These are phyloP conservation scores for Effrenium voratum DNA, from an alignment of 73 alveolate genomes.

Conservation along the genomic window DNA sequence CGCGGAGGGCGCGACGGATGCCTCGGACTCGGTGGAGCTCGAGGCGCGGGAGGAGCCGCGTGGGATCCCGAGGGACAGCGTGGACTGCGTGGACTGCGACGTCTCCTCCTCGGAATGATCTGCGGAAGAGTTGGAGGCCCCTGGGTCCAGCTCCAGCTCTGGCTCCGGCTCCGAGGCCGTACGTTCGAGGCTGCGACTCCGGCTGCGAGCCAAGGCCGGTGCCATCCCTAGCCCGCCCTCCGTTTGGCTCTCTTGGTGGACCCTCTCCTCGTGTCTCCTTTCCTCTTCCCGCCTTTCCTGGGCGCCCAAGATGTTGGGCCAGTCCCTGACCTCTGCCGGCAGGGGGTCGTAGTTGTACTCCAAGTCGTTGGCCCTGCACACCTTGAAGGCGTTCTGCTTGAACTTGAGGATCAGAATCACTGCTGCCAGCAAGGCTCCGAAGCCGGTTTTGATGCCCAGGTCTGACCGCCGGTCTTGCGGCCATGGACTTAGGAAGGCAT, in stretches of 20 bases:
- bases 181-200: neutral
- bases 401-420: neutral
- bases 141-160: neutral
- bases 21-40: neutral
- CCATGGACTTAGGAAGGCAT: conserved; percentile 18
- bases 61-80: too few species aligned
- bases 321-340: neutral
- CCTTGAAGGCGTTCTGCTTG: neutral
- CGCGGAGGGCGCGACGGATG: neutral
- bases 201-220: too few species aligned
- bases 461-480: neutral
- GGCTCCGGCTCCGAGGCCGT: conserved; percentile 15
- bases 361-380: neutral
- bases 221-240: too few species aligned
- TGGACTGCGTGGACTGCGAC: too few species aligned
- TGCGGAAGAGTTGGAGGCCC: neutral
- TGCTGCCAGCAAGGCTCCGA: neutral
- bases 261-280: too few species aligned
- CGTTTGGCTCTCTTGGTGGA: neutral
- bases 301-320: neutral
- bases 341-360: conserved; percentile 2
- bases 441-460: neutral
- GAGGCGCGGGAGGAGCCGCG: too few species aligned
- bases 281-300: neutral
- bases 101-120: too few species aligned